phyloP scores from a whole-genome alignment of 352 stramenopile genomes.

The Phytopythium boreale region DNA sequence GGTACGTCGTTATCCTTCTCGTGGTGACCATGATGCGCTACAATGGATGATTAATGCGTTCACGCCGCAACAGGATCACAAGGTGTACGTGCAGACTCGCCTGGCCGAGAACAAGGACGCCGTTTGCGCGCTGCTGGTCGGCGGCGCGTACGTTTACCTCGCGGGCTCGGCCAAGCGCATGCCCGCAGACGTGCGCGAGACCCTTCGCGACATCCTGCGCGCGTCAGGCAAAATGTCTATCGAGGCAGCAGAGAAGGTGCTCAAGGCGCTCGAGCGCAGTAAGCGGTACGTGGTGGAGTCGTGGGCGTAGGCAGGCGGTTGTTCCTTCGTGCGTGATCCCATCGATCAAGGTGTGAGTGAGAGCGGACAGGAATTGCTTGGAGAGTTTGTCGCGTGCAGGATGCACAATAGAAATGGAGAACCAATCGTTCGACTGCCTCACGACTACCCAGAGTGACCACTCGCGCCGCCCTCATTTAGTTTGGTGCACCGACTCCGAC shows the following conservation, averaged over 20 bases:
- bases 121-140: constrained; percentile 68
- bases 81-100: constrained; percentile 91
- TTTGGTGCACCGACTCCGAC: neutral
- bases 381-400: neutral
- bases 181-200: constrained; percentile 89
- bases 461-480: neutral
- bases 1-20: constrained; percentile 17
- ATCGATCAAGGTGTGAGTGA: neutral
- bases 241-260: constrained; percentile 58
- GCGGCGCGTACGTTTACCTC: constrained; percentile 76
- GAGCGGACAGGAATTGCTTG: neutral
- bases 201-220: constrained; percentile 81
- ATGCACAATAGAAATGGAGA: neutral
- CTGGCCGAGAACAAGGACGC: constrained; percentile 79
- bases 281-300: constrained; percentile 87
- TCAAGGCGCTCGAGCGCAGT: constrained; percentile 70
- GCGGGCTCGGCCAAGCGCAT: constrained; percentile 91
- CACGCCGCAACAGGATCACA: constrained; percentile 43
- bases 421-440: neutral
- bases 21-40: neutral
- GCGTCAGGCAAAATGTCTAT: constrained; percentile 69
- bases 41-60: neutral
- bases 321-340: too few species aligned
- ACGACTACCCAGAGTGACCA: neutral
- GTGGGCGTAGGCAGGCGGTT: constrained; percentile 64